Evolutionary conservation across 768 basidiomycete genomes (phyloP).

Genomic region (Tricholoma saponaceum): DNA sequence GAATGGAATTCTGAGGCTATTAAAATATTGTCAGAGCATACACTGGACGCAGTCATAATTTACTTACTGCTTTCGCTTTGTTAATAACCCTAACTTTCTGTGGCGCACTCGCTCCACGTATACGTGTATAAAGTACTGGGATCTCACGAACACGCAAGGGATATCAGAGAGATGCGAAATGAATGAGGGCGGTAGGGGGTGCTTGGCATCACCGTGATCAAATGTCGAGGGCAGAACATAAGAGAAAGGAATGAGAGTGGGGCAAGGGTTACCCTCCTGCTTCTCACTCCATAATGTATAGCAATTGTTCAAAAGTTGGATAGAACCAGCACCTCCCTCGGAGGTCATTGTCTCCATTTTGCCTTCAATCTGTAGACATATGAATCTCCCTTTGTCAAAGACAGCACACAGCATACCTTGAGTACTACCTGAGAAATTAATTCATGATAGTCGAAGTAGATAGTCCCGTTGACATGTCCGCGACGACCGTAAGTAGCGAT

Average conservation of each 20-base stretch:
- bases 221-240: constrained; percentile 44
- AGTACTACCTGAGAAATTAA: constrained; percentile 39
- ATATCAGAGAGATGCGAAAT: constrained; percentile 25
- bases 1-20: constrained; percentile 47
- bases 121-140: constrained; percentile 44
- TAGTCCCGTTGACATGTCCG: constrained; percentile 34
- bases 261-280: constrained; percentile 14
- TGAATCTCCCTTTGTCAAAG: background rate
- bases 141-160: constrained; percentile 35
- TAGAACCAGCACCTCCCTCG: constrained; percentile 33
- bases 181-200: constrained; percentile 49
- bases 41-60: constrained; percentile 5
- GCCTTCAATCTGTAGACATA: constrained; percentile 33
- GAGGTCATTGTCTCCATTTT: constrained; percentile 35
- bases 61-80: constrained; percentile 41
- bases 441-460: constrained; percentile 36
- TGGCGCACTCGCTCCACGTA: constrained; percentile 32
- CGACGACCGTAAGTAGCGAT: constrained; percentile 44
- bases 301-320: constrained; percentile 26
- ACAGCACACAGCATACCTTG: constrained; percentile 30
- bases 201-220: constrained; percentile 25
- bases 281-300: constrained; percentile 31
- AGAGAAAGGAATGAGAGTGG: constrained; percentile 38
- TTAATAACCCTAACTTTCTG: constrained; percentile 40
- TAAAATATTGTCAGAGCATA: background rate